Percentiles rank a stretch among this genome's conserved stretches.
These are phyloP conservation scores for Podaxis mareebaensis DNA, from an alignment of 768 basidiomycete genomes.

Conservation along the genomic window DNA sequence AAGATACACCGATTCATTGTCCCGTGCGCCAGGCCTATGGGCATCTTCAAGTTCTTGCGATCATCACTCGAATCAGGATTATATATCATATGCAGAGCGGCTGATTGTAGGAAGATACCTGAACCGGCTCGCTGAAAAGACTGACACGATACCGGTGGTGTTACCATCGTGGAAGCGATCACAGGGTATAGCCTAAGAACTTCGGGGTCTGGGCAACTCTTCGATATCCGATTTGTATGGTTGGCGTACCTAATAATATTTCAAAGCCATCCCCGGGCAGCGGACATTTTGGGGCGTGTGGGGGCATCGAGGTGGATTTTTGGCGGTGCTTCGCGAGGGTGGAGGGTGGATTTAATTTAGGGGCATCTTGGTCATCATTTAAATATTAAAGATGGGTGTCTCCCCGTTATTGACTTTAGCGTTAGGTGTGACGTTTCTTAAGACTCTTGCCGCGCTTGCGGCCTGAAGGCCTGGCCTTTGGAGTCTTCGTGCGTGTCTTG, in stretches of 20 bases:
- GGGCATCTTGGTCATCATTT: background rate
- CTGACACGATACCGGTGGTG: background rate
- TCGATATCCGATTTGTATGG: background rate
- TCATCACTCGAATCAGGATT: background rate
- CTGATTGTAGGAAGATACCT: background rate
- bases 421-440: background rate
- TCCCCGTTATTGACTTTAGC: background rate
- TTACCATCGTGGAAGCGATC: background rate
- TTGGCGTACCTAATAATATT: background rate
- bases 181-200: background rate
- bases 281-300: background rate
- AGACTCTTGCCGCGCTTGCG: background rate
- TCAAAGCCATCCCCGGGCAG: background rate
- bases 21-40: background rate
- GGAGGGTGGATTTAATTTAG: constrained; percentile 6
- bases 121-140: constrained; percentile 2
- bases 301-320: background rate
- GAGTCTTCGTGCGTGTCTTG: background rate
- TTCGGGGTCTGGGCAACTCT: background rate
- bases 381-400: background rate
- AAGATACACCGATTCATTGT: background rate
- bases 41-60: background rate
- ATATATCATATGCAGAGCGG: background rate
- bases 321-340: background rate
- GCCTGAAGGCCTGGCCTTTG: background rate